Evolutionary conservation across 2,329 filamentous ascomycete species (phyloP).

Genomic region (Fusarium sp.): DNA sequence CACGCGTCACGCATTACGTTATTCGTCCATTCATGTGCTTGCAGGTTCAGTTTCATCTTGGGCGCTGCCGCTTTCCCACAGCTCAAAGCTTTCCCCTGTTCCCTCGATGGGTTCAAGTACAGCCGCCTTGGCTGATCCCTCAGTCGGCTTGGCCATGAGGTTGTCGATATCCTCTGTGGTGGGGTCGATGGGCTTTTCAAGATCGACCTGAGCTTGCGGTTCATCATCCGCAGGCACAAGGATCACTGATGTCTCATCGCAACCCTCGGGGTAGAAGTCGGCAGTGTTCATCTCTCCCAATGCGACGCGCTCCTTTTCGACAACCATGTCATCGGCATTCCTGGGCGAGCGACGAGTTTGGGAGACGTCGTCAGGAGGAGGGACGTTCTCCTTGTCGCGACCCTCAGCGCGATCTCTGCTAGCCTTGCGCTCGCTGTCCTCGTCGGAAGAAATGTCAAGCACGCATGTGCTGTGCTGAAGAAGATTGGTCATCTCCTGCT

Average conservation of each 20-base stretch:
- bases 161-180: slow-evolving; percentile 48
- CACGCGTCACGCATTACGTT: slow-evolving; percentile 7
- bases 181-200: slow-evolving; percentile 35
- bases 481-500: slow-evolving; percentile 91
- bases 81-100: slow-evolving; percentile 70
- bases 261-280: slow-evolving; percentile 75
- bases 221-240: slow-evolving; percentile 69
- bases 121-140: slow-evolving; percentile 57
- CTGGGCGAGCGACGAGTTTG: slow-evolving; percentile 58
- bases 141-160: slow-evolving; percentile 53
- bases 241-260: slow-evolving; percentile 70
- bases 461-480: slow-evolving; percentile 90
- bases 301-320: slow-evolving; percentile 73
- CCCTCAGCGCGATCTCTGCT: slow-evolving; percentile 65
- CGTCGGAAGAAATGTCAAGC: slow-evolving; percentile 90
- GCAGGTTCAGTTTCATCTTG: slow-evolving; percentile 63
- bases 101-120: slow-evolving; percentile 67
- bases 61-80: slow-evolving; percentile 77
- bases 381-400: slow-evolving; percentile 92
- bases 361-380: slow-evolving; percentile 74
- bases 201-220: background rate
- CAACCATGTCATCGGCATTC: slow-evolving; percentile 63
- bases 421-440: slow-evolving; percentile 72
- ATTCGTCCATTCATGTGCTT: slow-evolving; percentile 39
- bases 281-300: slow-evolving; percentile 74